A percentile compares a stretch with the other conserved stretches of the same genome.
Conservation (phyloP, 306 rosid genomes). For the Prunus davidiana region DNA sequence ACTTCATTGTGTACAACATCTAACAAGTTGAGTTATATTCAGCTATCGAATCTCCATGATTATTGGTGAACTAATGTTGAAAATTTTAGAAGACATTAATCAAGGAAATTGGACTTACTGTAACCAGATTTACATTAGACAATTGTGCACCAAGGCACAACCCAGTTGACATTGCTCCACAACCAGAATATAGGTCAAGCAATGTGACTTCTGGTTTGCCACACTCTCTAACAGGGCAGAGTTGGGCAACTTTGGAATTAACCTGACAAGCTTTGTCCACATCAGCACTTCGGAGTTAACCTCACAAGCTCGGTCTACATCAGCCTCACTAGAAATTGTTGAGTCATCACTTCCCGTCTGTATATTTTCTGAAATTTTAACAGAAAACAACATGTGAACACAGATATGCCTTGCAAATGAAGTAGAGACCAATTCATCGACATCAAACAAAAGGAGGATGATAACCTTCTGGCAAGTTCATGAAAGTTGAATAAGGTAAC, state of each 20-base stretch:
- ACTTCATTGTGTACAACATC: no score
- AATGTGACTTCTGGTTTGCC: slow-evolving; percentile 39
- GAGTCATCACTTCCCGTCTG: slow-evolving; percentile 49
- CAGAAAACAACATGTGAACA: not conserved
- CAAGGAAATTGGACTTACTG: slow-evolving; percentile 38
- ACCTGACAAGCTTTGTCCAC: slow-evolving; percentile 27
- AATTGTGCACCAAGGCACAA: slow-evolving; percentile 66
- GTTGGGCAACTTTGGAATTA: slow-evolving; percentile 23
- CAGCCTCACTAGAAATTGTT: slow-evolving; percentile 62
- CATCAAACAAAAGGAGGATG: not conserved
- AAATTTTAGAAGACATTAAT: not conserved
- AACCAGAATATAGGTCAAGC: slow-evolving; percentile 76
- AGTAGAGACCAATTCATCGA: not conserved
- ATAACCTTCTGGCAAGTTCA: slow-evolving; percentile 54
- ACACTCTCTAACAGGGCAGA: not conserved
- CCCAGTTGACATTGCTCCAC: slow-evolving; percentile 96
- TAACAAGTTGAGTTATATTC: no score
- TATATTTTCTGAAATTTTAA: slow-evolving; percentile 30
- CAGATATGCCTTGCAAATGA: not conserved
- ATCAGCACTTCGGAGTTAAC: slow-evolving; percentile 31
- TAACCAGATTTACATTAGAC: slow-evolving; percentile 59
- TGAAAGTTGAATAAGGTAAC: slow-evolving; percentile 54
- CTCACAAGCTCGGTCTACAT: slow-evolving; percentile 28
- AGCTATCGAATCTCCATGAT: no score
- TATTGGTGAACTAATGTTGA: not conserved